These are phyloP conservation scores for Termitomyces sp. DNA, from an alignment of 768 basidiomycete genomes.

Conservation along the genomic window DNA sequence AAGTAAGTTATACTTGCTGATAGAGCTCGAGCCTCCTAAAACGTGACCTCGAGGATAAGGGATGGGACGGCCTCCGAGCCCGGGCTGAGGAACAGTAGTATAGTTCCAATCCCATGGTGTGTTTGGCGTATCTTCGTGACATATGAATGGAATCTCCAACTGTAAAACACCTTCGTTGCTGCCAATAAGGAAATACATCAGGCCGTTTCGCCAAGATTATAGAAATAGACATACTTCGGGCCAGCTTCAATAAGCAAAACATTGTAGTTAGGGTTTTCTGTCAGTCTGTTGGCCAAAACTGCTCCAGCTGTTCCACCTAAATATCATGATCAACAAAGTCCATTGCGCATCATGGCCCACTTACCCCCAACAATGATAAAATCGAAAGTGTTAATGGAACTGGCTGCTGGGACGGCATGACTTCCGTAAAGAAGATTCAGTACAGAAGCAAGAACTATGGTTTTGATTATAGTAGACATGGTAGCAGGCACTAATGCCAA, in stretches of 20 bases:
- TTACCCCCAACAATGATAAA: slow-evolving; percentile 8
- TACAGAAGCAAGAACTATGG: neutral
- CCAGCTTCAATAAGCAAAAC: slow-evolving; percentile 10
- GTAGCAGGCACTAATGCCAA: neutral
- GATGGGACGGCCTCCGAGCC: slow-evolving; percentile 3
- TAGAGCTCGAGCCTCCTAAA: slow-evolving; percentile 4
- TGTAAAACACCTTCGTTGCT: slow-evolving; percentile 1
- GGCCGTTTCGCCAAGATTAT: neutral
- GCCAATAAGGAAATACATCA: neutral
- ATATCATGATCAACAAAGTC: neutral
- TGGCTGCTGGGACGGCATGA: neutral
- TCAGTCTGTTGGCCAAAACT: slow-evolving; percentile 5
- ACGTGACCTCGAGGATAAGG: slow-evolving; percentile 7
- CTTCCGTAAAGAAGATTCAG: neutral
- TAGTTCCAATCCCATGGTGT: slow-evolving; percentile 11
- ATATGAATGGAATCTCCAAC: slow-evolving; percentile 4
- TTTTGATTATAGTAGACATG: neutral
- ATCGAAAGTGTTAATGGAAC: neutral
- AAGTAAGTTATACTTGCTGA: neutral
- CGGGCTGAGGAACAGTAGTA: slow-evolving; percentile 5
- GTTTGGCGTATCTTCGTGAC: neutral
- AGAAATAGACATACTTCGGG: neutral
- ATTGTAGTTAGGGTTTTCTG: slow-evolving; percentile 6
- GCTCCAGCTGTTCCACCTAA: slow-evolving; percentile 8
- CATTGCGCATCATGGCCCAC: neutral